These are phyloP conservation scores for Leccinum sublutescens DNA, from an alignment of 768 basidiomycete genomes.

Conservation along the genomic window DNA sequence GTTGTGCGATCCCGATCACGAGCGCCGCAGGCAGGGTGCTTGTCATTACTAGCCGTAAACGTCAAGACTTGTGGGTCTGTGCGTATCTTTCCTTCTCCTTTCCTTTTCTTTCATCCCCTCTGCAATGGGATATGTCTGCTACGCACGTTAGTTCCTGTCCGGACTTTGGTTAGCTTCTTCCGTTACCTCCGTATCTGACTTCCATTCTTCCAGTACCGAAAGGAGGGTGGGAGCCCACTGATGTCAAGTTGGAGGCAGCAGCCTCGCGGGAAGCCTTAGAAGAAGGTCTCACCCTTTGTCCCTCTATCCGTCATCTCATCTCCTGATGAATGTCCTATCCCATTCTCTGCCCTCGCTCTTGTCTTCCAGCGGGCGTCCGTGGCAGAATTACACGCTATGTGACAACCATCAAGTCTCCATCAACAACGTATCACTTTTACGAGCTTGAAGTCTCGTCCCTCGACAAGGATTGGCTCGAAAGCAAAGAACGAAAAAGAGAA, in stretches of 20 bases:
- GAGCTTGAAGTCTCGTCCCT: slow-evolving; percentile 79
- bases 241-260: slow-evolving; percentile 80
- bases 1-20: slow-evolving; percentile 85
- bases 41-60: slow-evolving; percentile 81
- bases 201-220: slow-evolving; percentile 66
- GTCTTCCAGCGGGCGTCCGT: slow-evolving; percentile 73
- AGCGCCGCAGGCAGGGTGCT: slow-evolving; percentile 74
- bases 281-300: slow-evolving; percentile 92
- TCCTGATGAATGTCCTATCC: slow-evolving; percentile 60
- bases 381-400: slow-evolving; percentile 85
- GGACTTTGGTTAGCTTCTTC: neutral
- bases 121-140: slow-evolving; percentile 1
- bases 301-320: slow-evolving; percentile 69
- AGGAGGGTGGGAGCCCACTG: slow-evolving; percentile 85
- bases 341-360: slow-evolving; percentile 34
- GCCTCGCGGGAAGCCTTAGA: slow-evolving; percentile 90
- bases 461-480: slow-evolving; percentile 80
- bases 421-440: slow-evolving; percentile 87
- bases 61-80: slow-evolving; percentile 84
- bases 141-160: slow-evolving; percentile 1
- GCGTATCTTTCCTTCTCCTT: slow-evolving; percentile 43
- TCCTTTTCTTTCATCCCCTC: neutral
- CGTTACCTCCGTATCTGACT: slow-evolving; percentile 7
- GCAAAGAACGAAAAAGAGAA: slow-evolving; percentile 75
- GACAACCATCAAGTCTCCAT: slow-evolving; percentile 74